phyloP scores from a whole-genome alignment of 345 rosid species.

The Firmiana major region DNA sequence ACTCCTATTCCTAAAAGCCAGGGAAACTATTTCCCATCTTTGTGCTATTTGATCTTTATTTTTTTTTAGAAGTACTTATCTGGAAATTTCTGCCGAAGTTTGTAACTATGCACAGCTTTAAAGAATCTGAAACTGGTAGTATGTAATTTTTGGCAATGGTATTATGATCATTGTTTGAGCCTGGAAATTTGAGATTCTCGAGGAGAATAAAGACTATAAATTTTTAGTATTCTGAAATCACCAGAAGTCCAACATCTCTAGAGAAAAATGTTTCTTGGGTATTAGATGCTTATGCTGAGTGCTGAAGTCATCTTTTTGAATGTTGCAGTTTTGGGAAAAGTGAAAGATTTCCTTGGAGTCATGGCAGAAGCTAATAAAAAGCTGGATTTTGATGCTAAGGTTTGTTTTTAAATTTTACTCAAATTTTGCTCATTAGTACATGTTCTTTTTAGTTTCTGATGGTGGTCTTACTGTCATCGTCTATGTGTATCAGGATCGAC shows the following conservation, averaged over 20 bases:
- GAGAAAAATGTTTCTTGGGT: background rate
- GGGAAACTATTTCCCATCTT: slow-evolving; percentile 23
- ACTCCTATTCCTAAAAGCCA: slow-evolving; percentile 52
- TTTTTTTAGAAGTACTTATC: background rate
- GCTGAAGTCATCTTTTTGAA: background rate
- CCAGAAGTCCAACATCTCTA: background rate
- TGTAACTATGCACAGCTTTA: background rate
- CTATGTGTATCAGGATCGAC: no score
- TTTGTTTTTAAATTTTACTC: slow-evolving; percentile 9
- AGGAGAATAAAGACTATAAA: no score
- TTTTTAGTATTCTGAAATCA: background rate
- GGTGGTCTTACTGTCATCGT: no score
- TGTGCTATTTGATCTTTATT: background rate
- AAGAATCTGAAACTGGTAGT: background rate
- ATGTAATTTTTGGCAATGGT: background rate
- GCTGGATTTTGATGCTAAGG: slow-evolving; percentile 59
- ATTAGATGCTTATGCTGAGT: background rate
- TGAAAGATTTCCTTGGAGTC: slow-evolving; percentile 62
- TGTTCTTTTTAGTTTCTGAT: background rate
- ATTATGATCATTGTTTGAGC: background rate
- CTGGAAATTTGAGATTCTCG: no score
- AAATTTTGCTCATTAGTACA: background rate
- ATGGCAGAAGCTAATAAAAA: slow-evolving; percentile 68
- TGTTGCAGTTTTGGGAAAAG: slow-evolving; percentile 59
- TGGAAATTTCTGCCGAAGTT: background rate